A percentile compares a stretch with the other conserved stretches of the same genome.
These are phyloP conservation scores for Plasmodium knowlesi DNA, from an alignment of 169 alveolate genomes.

Conservation along the genomic window DNA sequence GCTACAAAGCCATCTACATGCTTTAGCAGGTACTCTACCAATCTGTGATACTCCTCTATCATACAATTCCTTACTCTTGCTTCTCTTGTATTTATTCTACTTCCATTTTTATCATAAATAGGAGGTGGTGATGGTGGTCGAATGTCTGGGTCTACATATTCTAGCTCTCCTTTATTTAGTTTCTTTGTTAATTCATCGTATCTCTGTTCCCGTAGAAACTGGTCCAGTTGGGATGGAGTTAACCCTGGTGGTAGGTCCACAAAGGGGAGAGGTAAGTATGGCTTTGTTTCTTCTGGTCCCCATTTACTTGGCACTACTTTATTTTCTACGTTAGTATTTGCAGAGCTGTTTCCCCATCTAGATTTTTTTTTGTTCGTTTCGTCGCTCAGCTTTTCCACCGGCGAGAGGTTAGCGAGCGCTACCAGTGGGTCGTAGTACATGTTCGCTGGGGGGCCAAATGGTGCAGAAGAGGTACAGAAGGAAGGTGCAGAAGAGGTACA, in stretches of 20 bases:
- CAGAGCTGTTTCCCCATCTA: conserved; percentile 34
- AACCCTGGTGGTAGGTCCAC: conserved; percentile 93
- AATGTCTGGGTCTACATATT: conserved; percentile 92
- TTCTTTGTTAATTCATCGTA: conserved; percentile 90
- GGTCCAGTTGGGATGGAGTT: conserved; percentile 90
- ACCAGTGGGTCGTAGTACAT: conserved; percentile 71
- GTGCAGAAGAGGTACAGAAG: background rate
- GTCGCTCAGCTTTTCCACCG: conserved; percentile 55
- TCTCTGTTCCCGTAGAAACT: conserved; percentile 92
- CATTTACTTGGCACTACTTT: conserved; percentile 71
- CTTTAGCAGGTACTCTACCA: conserved; percentile 89
- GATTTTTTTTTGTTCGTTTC: conserved; percentile 40
- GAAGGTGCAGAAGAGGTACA: no score
- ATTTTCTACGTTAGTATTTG: conserved; percentile 26
- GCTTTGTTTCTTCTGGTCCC: conserved; percentile 88
- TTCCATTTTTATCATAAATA: conserved; percentile 90
- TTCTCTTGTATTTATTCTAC: conserved; percentile 92
- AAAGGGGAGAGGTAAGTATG: conserved; percentile 91
- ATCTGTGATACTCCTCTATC: conserved; percentile 90
- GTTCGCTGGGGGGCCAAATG: background rate
- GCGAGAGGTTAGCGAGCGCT: conserved; percentile 42
- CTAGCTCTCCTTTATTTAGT: conserved; percentile 88
- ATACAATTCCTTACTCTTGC: conserved; percentile 89
- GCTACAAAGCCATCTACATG: conserved; percentile 90
- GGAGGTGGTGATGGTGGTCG: conserved; percentile 95